These are phyloP conservation scores for Prillingera fragicola DNA, from an alignment of 1,284 basidiomycete species.

Conservation along the genomic window DNA sequence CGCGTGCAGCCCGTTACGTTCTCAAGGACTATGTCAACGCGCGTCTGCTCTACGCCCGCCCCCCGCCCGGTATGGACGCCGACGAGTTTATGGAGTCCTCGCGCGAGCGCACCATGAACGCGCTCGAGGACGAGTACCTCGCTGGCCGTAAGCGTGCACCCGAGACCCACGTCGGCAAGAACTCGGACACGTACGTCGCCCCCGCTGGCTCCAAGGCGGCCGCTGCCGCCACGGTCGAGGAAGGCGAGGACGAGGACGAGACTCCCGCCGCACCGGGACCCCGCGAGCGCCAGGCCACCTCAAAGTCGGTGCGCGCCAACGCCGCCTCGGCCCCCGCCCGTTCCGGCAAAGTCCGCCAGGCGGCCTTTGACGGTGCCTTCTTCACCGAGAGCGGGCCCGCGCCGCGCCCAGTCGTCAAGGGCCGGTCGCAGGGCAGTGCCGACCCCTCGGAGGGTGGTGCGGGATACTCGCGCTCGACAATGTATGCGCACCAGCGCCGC, in stretches of 20 bases:
- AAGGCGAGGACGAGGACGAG: constrained; percentile 12
- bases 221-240: constrained; percentile 22
- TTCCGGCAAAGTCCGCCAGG: constrained; percentile 52
- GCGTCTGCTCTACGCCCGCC: constrained; percentile 82
- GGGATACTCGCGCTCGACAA: constrained; percentile 58
- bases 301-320: constrained; percentile 27
- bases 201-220: constrained; percentile 24
- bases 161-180: constrained; percentile 71
- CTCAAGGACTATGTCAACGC: constrained; percentile 98
- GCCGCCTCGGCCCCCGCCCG: constrained; percentile 43
- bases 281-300: neutral
- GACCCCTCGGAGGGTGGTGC: constrained; percentile 50
- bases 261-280: neutral
- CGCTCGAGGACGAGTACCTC: constrained; percentile 50
- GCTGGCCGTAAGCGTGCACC: constrained; percentile 73
- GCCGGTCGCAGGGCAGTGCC: constrained; percentile 49
- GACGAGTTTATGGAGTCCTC: constrained; percentile 73
- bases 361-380: constrained; percentile 75
- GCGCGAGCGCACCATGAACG: constrained; percentile 59
- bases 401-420: constrained; percentile 61
- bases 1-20: constrained; percentile 83
- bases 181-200: constrained; percentile 70
- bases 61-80: constrained; percentile 65
- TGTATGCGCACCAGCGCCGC: constrained; percentile 75
- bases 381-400: constrained; percentile 60